Conservation (phyloP, 139 green algal species). For the Volvox africanus region DNA sequence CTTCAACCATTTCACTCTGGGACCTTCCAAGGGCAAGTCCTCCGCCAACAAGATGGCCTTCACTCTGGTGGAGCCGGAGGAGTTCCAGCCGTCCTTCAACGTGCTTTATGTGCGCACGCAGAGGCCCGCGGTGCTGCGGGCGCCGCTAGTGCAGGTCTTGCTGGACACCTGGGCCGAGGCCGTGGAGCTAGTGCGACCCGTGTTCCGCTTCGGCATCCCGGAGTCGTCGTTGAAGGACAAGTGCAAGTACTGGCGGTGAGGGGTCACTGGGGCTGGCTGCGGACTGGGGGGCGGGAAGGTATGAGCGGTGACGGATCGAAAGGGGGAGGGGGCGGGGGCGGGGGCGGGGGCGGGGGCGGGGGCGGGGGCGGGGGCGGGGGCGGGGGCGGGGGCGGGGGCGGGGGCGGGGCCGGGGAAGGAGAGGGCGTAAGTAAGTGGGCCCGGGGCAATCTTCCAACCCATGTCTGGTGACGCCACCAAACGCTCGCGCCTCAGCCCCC, state of each 20-base stretch:
- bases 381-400: no score
- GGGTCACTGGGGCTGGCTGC: not conserved
- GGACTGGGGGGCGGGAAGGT: not conserved
- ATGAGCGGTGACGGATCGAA: no score
- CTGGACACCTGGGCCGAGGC: conserved; percentile 52
- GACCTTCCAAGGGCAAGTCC: not conserved
- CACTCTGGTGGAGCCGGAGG: conserved; percentile 23
- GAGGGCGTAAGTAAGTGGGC: no score
- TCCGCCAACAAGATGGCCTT: conserved; percentile 7
- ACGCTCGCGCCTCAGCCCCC: no score
- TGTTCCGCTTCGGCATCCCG: conserved; percentile 59
- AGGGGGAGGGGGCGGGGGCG: no score
- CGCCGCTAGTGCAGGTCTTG: conserved; percentile 45
- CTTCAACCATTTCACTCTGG: conserved; percentile 26
- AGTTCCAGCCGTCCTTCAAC: conserved; percentile 59
- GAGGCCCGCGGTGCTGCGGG: conserved; percentile 16
- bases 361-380: no score
- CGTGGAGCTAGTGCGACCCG: conserved; percentile 52
- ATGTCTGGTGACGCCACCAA: no score
- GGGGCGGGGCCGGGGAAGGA: no score
- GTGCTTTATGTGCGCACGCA: conserved; percentile 61
- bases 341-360: no score
- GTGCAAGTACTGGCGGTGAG: conserved; percentile 36
- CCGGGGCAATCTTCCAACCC: no score
- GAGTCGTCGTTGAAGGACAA: conserved; percentile 58